Evolutionary conservation across 164 flowering plant species (phyloP).

Genomic region (Akebia trifoliata): DNA sequence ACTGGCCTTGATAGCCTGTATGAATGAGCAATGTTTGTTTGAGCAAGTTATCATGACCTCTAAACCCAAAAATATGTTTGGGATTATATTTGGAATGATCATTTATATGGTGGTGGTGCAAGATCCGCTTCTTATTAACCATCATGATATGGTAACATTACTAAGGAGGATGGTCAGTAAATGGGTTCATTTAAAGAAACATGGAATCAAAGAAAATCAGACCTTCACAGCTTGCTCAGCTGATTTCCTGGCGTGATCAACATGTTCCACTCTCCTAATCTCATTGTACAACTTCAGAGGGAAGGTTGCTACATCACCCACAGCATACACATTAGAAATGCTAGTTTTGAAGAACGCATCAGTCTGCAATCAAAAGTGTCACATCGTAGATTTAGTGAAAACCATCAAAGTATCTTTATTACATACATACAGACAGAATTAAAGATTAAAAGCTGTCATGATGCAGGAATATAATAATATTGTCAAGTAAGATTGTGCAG

Average conservation of each 20-base stretch:
- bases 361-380: conserved; percentile 51
- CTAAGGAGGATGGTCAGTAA: neutral
- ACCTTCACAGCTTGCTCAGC: conserved; percentile 99
- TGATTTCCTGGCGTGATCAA: conserved; percentile 96
- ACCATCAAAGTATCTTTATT: neutral
- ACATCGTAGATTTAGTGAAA: neutral
- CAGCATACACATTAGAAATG: conserved; percentile 83
- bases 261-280: conserved; percentile 93
- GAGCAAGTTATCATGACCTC: conserved; percentile 84
- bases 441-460: neutral
- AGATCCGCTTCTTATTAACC: neutral
- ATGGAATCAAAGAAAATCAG: neutral
- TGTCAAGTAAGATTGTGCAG: no score
- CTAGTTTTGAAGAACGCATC: conserved; percentile 88
- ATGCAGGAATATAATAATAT: no score
- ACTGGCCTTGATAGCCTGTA: conserved; percentile 79
- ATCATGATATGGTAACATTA: no score
- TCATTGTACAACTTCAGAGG: conserved; percentile 88
- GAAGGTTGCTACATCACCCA: conserved; percentile 95
- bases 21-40: conserved; percentile 21
- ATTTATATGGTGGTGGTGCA: conserved; percentile 29
- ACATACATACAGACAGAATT: neutral
- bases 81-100: conserved; percentile 65
- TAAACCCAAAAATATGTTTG: no score
- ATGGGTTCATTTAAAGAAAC: neutral